Evolutionary conservation across 1,139 yeast genomes (phyloP).

Genomic region (Debaryomycetaceae sp.): DNA sequence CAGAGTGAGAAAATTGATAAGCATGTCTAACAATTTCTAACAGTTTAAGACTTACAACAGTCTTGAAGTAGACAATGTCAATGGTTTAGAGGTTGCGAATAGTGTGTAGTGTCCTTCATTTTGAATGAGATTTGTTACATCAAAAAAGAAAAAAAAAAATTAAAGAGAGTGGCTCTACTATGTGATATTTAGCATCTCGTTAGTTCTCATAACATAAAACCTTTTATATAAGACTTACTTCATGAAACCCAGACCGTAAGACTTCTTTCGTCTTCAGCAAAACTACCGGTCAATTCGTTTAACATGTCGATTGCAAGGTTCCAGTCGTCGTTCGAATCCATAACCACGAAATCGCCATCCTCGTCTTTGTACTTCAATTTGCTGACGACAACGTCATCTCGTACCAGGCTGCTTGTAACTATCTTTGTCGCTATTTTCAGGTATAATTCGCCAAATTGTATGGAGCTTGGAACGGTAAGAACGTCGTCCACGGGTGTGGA

Average conservation of each 20-base stretch:
- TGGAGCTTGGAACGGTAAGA: conserved; percentile 41
- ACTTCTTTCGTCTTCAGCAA: conserved; percentile 28
- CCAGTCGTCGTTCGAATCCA: conserved; percentile 82
- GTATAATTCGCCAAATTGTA: conserved; percentile 46
- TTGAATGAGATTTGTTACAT: no score
- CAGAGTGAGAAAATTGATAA: background rate
- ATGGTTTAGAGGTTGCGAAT: no score
- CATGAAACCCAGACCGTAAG: conserved; percentile 42
- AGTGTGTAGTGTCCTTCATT: no score
- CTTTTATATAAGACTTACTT: background rate
- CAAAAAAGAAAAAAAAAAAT: no score
- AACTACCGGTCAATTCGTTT: conserved; percentile 8
- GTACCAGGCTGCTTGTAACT: conserved; percentile 27
- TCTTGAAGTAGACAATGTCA: no score
- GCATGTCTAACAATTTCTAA: no score
- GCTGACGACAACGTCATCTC: conserved; percentile 36
- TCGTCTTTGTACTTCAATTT: conserved; percentile 86
- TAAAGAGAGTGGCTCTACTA: no score
- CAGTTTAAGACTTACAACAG: no score
- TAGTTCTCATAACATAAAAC: background rate
- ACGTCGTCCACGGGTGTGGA: conserved; percentile 32
- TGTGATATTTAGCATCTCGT: background rate
- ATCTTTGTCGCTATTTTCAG: conserved; percentile 37
- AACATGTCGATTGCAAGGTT: conserved; percentile 52
- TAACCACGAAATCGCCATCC: conserved; percentile 89